Conservation (phyloP, 1,139 yeast species). For the Candida freyschussii region DNA sequence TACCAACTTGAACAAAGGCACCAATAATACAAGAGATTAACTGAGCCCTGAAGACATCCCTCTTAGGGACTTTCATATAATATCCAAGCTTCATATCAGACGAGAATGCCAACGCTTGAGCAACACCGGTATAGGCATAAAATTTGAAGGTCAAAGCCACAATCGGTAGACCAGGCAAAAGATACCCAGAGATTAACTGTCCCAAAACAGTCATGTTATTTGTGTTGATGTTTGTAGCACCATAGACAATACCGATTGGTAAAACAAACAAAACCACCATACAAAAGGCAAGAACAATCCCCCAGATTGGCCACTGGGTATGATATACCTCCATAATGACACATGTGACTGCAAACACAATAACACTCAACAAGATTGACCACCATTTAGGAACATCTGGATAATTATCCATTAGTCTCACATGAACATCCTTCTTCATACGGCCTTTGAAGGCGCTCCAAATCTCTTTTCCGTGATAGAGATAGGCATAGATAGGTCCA, state of each 20-base stretch:
- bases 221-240: slow-evolving; percentile 50
- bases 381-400: slow-evolving; percentile 67
- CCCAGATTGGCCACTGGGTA: slow-evolving; percentile 52
- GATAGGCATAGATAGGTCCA: slow-evolving; percentile 48
- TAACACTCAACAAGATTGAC: slow-evolving; percentile 31
- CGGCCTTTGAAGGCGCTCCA: slow-evolving; percentile 38
- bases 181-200: slow-evolving; percentile 59
- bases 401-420: slow-evolving; percentile 53
- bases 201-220: slow-evolving; percentile 53
- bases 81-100: slow-evolving; percentile 61
- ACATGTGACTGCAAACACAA: slow-evolving; percentile 44
- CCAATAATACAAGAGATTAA: slow-evolving; percentile 37
- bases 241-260: slow-evolving; percentile 51
- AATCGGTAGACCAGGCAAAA: slow-evolving; percentile 57
- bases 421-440: slow-evolving; percentile 53
- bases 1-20: slow-evolving; percentile 38
- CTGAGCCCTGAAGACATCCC: slow-evolving; percentile 55
- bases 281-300: slow-evolving; percentile 47
- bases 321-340: slow-evolving; percentile 37
- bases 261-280: slow-evolving; percentile 49
- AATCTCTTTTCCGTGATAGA: slow-evolving; percentile 55
- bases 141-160: slow-evolving; percentile 61
- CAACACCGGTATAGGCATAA: slow-evolving; percentile 53
- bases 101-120: slow-evolving; percentile 52
- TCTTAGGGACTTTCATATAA: slow-evolving; percentile 58